Percentiles rank a stretch among this genome's conserved stretches.
Conservation (phyloP, 2,329 filamentous ascomycete species). For the Sclerotinia borealis region DNA sequence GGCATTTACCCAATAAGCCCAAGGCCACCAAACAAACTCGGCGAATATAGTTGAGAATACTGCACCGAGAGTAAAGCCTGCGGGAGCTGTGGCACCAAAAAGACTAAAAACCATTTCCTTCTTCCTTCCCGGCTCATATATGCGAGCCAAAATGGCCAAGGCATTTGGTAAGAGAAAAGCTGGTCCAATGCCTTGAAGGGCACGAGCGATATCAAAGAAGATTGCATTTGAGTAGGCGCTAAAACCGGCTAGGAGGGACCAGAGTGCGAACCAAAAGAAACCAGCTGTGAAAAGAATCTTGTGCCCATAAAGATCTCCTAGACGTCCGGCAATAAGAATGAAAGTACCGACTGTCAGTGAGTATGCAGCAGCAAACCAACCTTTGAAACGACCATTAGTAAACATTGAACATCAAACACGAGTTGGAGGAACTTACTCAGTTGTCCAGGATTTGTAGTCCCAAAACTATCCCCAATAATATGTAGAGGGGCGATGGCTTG, state of each 20-base stretch:
- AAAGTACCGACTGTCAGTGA: slow-evolving; percentile 50
- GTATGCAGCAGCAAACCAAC: slow-evolving; percentile 54
- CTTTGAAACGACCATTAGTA: slow-evolving; percentile 15
- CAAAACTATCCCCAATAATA: slow-evolving; percentile 44
- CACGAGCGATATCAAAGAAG: slow-evolving; percentile 45
- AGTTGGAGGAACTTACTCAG: slow-evolving; percentile 26
- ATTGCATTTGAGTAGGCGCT: slow-evolving; percentile 25
- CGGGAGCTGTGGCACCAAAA: slow-evolving; percentile 43
- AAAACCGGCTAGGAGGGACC: slow-evolving; percentile 26
- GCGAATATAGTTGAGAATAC: slow-evolving; percentile 38
- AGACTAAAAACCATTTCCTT: slow-evolving; percentile 42
- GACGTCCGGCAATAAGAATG: slow-evolving; percentile 45
- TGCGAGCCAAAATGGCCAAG: slow-evolving; percentile 43
- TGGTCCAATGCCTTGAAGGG: slow-evolving; percentile 49
- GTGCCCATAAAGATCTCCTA: slow-evolving; percentile 49
- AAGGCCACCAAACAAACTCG: slow-evolving; percentile 43
- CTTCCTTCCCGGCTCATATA: slow-evolving; percentile 39
- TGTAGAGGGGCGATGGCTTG: slow-evolving; percentile 43
- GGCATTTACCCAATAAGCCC: slow-evolving; percentile 42
- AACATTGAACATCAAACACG: background rate
- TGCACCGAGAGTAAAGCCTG: slow-evolving; percentile 40
- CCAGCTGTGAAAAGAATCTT: slow-evolving; percentile 42
- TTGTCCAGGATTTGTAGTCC: slow-evolving; percentile 37
- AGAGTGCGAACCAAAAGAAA: slow-evolving; percentile 34
- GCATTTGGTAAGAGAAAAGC: slow-evolving; percentile 48